Conservation (phyloP, 164 flowering plant genomes). For the Aristolochia californica region DNA sequence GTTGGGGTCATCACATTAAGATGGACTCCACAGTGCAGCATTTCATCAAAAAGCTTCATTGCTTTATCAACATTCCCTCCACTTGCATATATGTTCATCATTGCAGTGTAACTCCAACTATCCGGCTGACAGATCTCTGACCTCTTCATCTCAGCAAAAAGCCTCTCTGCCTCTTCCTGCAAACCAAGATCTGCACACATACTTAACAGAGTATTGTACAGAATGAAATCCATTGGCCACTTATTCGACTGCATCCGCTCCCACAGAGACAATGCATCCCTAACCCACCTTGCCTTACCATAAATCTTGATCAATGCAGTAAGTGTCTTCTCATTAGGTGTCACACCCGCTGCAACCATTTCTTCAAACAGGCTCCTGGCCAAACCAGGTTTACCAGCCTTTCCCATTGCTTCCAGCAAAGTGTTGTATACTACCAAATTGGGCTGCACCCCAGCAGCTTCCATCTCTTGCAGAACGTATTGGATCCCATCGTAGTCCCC, state of each 20-base stretch:
- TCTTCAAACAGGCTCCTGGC: constrained; percentile 74
- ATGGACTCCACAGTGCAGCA: constrained; percentile 38
- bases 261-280: constrained; percentile 77
- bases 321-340: constrained; percentile 67
- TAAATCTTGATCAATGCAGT: constrained; percentile 79
- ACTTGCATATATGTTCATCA: constrained; percentile 85
- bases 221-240: constrained; percentile 82
- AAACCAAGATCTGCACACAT: constrained; percentile 97
- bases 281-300: constrained; percentile 83
- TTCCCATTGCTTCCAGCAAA: constrained; percentile 80
- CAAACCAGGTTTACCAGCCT: constrained; percentile 84
- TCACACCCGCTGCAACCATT: constrained; percentile 55
- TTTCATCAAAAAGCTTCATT: constrained; percentile 61
- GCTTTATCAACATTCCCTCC: constrained; percentile 71
- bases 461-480: constrained; percentile 81
- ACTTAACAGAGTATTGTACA: constrained; percentile 76
- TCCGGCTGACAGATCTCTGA: constrained; percentile 50
- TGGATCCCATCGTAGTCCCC: constrained; percentile 85
- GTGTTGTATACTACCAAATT: constrained; percentile 86
- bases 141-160: constrained; percentile 75
- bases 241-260: constrained; percentile 55
- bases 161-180: constrained; percentile 73
- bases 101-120: constrained; percentile 85
- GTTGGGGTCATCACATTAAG: constrained; percentile 87
- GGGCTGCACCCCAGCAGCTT: constrained; percentile 52